A percentile compares a stretch with the other conserved stretches of the same genome.
These are phyloP conservation scores for Cicer bijugum DNA, from an alignment of 306 rosid genomes.

Conservation along the genomic window DNA sequence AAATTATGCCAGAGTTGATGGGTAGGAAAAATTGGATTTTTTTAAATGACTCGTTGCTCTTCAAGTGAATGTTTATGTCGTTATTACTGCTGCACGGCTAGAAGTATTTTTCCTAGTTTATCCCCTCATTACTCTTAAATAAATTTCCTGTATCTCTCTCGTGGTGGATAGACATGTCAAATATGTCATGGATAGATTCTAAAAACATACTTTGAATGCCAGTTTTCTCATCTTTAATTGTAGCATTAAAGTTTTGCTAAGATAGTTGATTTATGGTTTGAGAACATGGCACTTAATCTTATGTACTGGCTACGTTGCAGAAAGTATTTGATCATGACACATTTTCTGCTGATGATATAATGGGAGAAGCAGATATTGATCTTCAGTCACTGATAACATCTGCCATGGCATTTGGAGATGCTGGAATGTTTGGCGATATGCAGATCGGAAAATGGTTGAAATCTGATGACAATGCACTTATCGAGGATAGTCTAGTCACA, in stretches of 20 bases:
- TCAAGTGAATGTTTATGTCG: neutral
- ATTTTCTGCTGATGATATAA: constrained; percentile 94
- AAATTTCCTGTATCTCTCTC: neutral
- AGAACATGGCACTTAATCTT: constrained; percentile 19
- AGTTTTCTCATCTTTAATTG: neutral
- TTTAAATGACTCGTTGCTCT: neutral
- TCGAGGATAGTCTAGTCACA: constrained; percentile 75
- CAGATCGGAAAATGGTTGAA: constrained; percentile 98
- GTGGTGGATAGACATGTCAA: neutral
- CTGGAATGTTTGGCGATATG: constrained; percentile 90
- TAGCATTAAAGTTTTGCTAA: neutral
- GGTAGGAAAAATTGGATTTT: neutral
- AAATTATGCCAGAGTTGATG: neutral
- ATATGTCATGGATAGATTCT: neutral
- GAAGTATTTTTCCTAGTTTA: neutral
- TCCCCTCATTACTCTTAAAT: neutral
- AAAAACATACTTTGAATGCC: neutral
- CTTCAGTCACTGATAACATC: constrained; percentile 95
- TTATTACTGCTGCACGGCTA: neutral
- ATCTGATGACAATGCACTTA: constrained; percentile 83
- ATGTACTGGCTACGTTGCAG: constrained; percentile 57
- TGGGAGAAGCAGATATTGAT: constrained; percentile 98
- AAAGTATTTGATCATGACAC: constrained; percentile 84
- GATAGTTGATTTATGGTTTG: neutral
- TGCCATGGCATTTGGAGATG: constrained; percentile 92